Conservation (phyloP, 495 filamentous ascomycete genomes). For the Penicillium tannophilum region DNA sequence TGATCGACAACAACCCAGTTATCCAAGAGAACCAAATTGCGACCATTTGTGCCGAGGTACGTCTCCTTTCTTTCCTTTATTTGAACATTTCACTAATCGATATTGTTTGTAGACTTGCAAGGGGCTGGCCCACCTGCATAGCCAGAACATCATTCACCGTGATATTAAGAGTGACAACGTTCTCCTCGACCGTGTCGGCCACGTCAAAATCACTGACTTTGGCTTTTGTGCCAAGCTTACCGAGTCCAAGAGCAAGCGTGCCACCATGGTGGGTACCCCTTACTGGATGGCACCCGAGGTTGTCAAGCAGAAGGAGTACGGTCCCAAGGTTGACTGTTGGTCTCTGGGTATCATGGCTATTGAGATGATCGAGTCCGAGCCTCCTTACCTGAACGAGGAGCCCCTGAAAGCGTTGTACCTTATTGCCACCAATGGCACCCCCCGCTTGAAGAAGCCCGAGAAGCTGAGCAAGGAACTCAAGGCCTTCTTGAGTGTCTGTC, state of each 20-base stretch:
- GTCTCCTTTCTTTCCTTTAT: conserved; percentile 16
- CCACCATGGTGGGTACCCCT: conserved; percentile 98
- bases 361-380: conserved; percentile 99
- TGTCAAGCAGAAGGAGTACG: conserved; percentile 98
- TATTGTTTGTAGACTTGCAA: conserved; percentile 74
- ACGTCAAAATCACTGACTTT: conserved; percentile 99
- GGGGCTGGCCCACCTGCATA: conserved; percentile 89
- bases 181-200: conserved; percentile 85
- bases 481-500: conserved; percentile 89
- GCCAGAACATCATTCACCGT: conserved; percentile 96
- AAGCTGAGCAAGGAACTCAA: conserved; percentile 96
- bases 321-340: conserved; percentile 98
- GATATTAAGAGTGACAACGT: conserved; percentile 99
- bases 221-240: conserved; percentile 99
- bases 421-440: conserved; percentile 97
- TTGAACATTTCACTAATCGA: conserved; percentile 1
- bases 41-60: conserved; percentile 93
- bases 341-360: conserved; percentile 99
- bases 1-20: conserved; percentile 92
- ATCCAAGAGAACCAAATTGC: conserved; percentile 97
- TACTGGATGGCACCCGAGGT: conserved; percentile 99
- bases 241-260: conserved; percentile 93
- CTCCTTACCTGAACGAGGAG: conserved; percentile 96
- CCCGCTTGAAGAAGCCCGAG: conserved; percentile 94
- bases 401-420: conserved; percentile 94